phyloP scores from a whole-genome alignment of 2,329 filamentous ascomycete species.

The Neofusicoccum parvum region DNA sequence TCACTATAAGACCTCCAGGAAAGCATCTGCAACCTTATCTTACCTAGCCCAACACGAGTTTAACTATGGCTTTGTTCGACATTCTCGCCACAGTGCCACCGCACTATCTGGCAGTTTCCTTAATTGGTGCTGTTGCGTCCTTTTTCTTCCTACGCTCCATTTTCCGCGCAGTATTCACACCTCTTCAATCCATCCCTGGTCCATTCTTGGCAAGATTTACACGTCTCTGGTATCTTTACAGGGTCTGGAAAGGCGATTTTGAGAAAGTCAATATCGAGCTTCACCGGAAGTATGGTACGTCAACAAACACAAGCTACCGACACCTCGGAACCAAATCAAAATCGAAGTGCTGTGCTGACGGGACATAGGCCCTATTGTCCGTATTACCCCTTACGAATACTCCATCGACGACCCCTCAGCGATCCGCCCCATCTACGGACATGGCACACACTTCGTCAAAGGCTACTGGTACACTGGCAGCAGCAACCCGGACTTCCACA shows the following conservation, averaged over 20 bases:
- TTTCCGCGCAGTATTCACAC: conserved; percentile 7
- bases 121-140: not conserved
- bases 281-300: conserved; percentile 16
- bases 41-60: too few species aligned
- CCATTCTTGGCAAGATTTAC: conserved; percentile 28
- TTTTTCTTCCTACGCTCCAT: not conserved
- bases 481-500: conserved; percentile 33
- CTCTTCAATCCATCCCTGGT: conserved; percentile 27
- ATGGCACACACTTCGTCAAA: conserved; percentile 55
- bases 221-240: conserved; percentile 26
- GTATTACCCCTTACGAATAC: conserved; percentile 35
- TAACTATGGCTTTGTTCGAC: too few species aligned
- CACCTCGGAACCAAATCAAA: not conserved
- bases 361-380: conserved; percentile 32
- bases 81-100: too few species aligned
- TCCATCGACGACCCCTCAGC: conserved; percentile 33
- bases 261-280: conserved; percentile 27
- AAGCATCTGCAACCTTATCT: too few species aligned
- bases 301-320: not conserved
- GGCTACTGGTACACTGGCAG: conserved; percentile 45
- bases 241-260: conserved; percentile 26
- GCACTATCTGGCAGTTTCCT: too few species aligned
- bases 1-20: too few species aligned
- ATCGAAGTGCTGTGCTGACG: not conserved
- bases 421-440: conserved; percentile 36